A percentile compares a stretch with the other conserved stretches of the same genome.
phyloP scores from a whole-genome alignment of 148 eudicot genomes.

The Chenopodium berlandieri region DNA sequence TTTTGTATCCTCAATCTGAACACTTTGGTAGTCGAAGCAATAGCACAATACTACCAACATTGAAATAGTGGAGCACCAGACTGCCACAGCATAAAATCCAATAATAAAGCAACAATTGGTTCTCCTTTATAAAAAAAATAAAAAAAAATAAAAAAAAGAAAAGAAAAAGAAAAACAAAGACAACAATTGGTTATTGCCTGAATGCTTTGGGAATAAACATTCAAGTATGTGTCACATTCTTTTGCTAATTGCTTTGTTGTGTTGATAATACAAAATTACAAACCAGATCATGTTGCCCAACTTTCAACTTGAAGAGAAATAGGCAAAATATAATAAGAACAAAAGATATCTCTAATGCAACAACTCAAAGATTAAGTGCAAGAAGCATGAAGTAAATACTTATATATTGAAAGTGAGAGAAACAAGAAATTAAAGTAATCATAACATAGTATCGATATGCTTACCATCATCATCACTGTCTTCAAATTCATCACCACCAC shows the following conservation, averaged over 20 bases:
- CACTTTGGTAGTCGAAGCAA: background rate
- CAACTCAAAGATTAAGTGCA: background rate
- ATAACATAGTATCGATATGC: background rate
- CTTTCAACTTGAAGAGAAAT: background rate
- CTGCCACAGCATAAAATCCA: too few relatives aligned
- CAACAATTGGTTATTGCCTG: background rate
- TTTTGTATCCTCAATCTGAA: too few relatives aligned
- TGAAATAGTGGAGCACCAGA: background rate
- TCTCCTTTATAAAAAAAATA: too few relatives aligned
- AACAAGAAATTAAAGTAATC: background rate
- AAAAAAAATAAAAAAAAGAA: too few relatives aligned
- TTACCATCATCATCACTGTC: conserved; percentile 60
- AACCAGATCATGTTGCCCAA: background rate
- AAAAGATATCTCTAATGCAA: background rate
- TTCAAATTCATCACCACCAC: conserved; percentile 65
- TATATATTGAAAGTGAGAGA: background rate
- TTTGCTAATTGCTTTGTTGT: background rate
- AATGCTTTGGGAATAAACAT: background rate
- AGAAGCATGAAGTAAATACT: background rate
- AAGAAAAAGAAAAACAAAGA: too few relatives aligned
- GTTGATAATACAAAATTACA: background rate
- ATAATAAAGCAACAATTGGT: background rate
- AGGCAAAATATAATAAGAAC: background rate
- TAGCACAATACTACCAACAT: background rate
- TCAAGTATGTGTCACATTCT: background rate